These are phyloP conservation scores for Pelargonium nanum DNA, from an alignment of 345 rosid species.

Conservation along the genomic window DNA sequence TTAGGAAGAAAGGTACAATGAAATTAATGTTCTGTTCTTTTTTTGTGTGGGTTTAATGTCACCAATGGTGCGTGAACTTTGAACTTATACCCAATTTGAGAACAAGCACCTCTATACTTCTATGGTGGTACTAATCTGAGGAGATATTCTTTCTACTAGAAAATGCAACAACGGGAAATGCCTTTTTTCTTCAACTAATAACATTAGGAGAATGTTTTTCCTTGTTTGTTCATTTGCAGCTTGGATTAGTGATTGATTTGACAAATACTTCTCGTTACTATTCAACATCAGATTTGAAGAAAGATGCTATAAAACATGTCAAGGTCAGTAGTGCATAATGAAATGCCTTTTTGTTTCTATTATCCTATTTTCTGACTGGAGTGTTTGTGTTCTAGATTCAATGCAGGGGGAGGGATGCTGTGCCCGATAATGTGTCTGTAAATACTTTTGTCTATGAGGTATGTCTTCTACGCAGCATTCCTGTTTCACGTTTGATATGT, in stretches of 20 bases:
- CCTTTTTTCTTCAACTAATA: background rate
- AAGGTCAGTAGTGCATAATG: conserved; percentile 39
- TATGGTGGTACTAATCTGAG: background rate
- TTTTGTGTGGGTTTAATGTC: no score
- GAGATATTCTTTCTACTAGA: background rate
- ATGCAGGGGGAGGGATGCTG: conserved; percentile 89
- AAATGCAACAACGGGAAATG: background rate
- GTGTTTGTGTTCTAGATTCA: conserved; percentile 47
- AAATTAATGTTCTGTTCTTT: background rate
- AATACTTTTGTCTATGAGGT: conserved; percentile 87
- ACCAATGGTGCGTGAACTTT: no score
- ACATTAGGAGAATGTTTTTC: background rate
- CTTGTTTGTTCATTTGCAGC: conserved; percentile 36
- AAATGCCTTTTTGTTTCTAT: background rate
- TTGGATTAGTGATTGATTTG: conserved; percentile 96
- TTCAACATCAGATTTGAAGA: conserved; percentile 59
- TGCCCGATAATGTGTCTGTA: conserved; percentile 77
- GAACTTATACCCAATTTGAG: no score
- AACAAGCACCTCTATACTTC: no score
- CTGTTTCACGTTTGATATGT: no score
- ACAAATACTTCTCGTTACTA: conserved; percentile 93
- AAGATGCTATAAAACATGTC: conserved; percentile 80
- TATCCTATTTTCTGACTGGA: background rate
- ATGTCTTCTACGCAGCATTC: conserved; percentile 8
- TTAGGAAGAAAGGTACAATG: conserved; percentile 47